Base-by-base conservation (phyloP, 73 alveolate species). In the Paramecium biaurelia region DNA sequence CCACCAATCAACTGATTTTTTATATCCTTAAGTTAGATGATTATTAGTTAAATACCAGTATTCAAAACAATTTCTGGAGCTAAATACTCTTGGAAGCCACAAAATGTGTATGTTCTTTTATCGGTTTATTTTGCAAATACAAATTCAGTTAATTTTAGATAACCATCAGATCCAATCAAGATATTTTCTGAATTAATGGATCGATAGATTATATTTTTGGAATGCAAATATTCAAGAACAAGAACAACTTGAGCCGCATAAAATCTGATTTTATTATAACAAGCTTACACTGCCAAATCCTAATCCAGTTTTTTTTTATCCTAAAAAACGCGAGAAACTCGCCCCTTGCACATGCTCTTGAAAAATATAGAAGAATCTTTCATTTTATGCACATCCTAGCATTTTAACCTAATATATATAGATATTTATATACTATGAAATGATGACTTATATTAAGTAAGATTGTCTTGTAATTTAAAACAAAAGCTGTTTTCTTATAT, bases 1-100 rank as follows among this genome's bases (percentile, higher is more conserved):
- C 99, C 99, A 98, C 99, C 99, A 99, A 95, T 99, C 99, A 34
- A 96, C 99, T 32, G 99, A 99, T 95, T 97, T 98, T 35, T 99
- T 99, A 90, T 99, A 99, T 0, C 99, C 99, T 72, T 72, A 14
- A n/a, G 1, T 14, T 18, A 1, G 11, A 2, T 30, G 2, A 26
- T 4, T 24, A 30, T 72, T 32, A 11, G 6, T n/a, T 32, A 8
- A 2, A 72, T 72, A 72, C 86, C 86, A 59, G 96, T 92, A 90
- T 97, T 97, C 68, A 96, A 94, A 20, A 98, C 85, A 8, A 97
- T 96, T 93, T 98, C 99, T 5, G 99, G 99, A 11, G 99, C 99
- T 26, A 98, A 85, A 92, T 98, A 98, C 86, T 98, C 99, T 4
- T 99, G 99, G 7, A 99, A 95, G 11, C 99, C 99, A 76, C 99